Conservation (phyloP, 2,329 filamentous ascomycete species). For the Epichloe hybrida region DNA sequence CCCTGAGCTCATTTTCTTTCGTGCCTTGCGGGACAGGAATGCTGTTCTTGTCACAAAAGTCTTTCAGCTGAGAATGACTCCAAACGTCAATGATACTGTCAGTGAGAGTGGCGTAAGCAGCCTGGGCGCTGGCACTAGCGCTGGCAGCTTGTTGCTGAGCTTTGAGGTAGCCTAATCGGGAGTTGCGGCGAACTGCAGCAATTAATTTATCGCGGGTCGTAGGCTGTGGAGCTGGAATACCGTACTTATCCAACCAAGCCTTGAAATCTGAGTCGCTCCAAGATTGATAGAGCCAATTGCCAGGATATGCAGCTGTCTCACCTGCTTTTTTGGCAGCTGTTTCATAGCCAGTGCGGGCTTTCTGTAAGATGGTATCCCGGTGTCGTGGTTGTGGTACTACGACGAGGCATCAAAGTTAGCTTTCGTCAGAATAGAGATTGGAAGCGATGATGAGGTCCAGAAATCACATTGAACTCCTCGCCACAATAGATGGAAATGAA, state of each 20-base stretch:
- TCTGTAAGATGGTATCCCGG: slow-evolving; percentile 67
- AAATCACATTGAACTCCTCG: too few species aligned
- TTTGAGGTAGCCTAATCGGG: slow-evolving; percentile 62
- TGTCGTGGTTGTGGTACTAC: slow-evolving; percentile 70
- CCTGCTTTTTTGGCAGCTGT: slow-evolving; percentile 57
- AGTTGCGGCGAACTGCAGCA: slow-evolving; percentile 80
- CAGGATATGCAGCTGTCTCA: slow-evolving; percentile 74
- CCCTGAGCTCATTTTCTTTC: slow-evolving; percentile 77
- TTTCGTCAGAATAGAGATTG: not conserved
- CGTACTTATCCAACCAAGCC: slow-evolving; percentile 80
- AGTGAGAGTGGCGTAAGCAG: slow-evolving; percentile 60
- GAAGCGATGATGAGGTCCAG: not conserved
- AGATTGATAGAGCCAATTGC: slow-evolving; percentile 81
- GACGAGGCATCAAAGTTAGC: not conserved
- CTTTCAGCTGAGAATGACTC: slow-evolving; percentile 81
- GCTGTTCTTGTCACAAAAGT: slow-evolving; percentile 82
- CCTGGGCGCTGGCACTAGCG: slow-evolving; percentile 50
- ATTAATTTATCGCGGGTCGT: slow-evolving; percentile 76
- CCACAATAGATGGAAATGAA: too few species aligned
- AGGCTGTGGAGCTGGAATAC: slow-evolving; percentile 75
- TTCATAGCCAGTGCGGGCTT: slow-evolving; percentile 72
- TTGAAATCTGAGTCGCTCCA: slow-evolving; percentile 94
- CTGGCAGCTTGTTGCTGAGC: slow-evolving; percentile 46
- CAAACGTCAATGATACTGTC: slow-evolving; percentile 81
- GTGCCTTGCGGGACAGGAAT: slow-evolving; percentile 82